Base-by-base conservation (phyloP, 1,284 basidiomycete species). In the Moesziomyces globuligerus region DNA sequence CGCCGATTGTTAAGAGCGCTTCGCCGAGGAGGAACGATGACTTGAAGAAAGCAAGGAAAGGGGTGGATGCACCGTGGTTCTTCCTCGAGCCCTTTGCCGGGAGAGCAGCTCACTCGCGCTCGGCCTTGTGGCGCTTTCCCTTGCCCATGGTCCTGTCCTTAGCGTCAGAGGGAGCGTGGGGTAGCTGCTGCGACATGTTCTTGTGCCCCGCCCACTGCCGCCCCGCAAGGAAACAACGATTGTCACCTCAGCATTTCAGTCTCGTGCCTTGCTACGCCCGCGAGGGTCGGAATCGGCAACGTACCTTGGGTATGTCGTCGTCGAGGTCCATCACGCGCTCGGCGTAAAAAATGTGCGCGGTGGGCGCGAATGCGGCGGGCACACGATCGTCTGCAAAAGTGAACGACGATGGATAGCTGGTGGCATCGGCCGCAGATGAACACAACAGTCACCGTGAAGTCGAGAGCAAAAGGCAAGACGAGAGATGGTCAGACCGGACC, bases 251-350 rank as follows among this genome's bases (percentile, higher is more conserved):
- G 47, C 23, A 38, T 23, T 34, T n/a, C n/a, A n/a, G n/a, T n/a
- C n/a, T n/a, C n/a, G n/a, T n/a, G n/a, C n/a, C n/a, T n/a, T n/a
- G n/a, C n/a, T 21, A 25, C 15, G 15, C n/a, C 20, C 17, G 9
- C 34, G 25, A 26, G 34, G 7, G n/a, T n/a, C n/a, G 25, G 4
- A 5, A 21, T 25, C 15, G 13, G 26, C 21, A n/a, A 43, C 51
- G 45, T 45, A 68, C 65, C 50, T 71, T 73, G 24, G 71, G 66
- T 28, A 73, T 60, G 26, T 66, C 67, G 34, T 74, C 67, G 40
- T 67, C 61, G 11, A 74, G 28, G 36, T 74, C 68, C 56, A 74
- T 66, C 7, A 70, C 66, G 3, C 62, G 42, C 37, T 73, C 66
- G 3, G 45, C 50, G 45, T 74, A 74, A 26, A 74, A 74, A 23